Evolutionary conservation across 257 asterid genomes (phyloP), one percentile per base, ranked within the genome.

Genomic region (Gynochthodes officinalis): DNA sequence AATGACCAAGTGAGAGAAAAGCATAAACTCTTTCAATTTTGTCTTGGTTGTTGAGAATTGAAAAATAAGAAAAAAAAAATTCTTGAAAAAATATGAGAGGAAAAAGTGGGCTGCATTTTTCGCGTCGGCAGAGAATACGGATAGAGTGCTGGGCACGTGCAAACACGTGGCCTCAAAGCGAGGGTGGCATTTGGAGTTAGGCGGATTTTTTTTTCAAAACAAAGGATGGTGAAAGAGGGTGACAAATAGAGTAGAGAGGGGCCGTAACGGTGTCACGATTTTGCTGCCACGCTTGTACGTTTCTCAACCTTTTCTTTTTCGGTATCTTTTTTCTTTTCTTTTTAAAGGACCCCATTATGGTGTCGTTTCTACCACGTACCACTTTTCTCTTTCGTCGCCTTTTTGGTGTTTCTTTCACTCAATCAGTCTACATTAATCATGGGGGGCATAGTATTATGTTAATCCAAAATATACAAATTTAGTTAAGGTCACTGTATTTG

Each of bases 361-460:
- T n/a, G 52, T 64, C 39, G 50, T 64, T 21, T 37, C 48, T 40
- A 64, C 11, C n/a, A 63, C 46, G 68, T 18, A 13, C 68, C 25
- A 63, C 39, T 37, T 63, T 64, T 65, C 5, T 70, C 49, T 74
- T 70, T 74, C 13, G 33, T 10, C 0, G 50, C 59, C 27, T 40
- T 80, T 78, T 83, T 77, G 81, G 75, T 27, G 83, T 83, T 87
- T 82, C 87, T 87, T 85, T 75, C 82, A 81, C 92, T 80, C 90
- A 49, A 75, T 64, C 33, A 37, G 4, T 39, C 49, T 55, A 7
- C 5, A 13, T 1, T 48, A 48, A 4, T 7, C 42, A 37, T 37
- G 7, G 7, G 3, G 42, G 3, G 4, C 3, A 2, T 50, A 9
- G 55, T 50, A 3, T 3, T 4, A 14, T 50, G 55, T 12, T 14